Evolutionary conservation across 1,284 basidiomycete genomes (phyloP), one percentile per base, ranked within the genome.

Genomic region (Fomitopsis schrenkii): DNA sequence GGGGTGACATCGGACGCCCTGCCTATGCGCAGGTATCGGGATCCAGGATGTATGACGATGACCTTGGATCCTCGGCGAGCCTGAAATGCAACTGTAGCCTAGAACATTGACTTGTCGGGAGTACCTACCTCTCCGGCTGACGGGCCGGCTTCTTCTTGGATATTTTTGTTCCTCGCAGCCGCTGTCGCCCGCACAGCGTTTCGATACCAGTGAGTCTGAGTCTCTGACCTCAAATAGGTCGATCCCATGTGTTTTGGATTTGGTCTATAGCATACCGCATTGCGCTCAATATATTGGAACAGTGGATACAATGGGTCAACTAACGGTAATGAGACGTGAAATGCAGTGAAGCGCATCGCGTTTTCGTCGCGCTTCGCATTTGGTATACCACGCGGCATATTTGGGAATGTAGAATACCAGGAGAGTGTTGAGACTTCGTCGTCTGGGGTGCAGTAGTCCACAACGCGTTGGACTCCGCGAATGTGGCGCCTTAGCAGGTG

Each of bases 11-110:
- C 95, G n/a, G 89, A 92, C 0, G 96, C 95, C 68, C 87, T 85
- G 30, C 97, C 97, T 54, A 99, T 87, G 33, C 95, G 88, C 40
- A 98, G 77, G 69, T 81, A 90, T 33, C 93, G 84, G 2, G 95
- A 96, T 28, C 97, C 97, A 2, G 94, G 95, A 70, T 99, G 97
- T 60, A 99, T 92, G 42, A 99, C 90, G 61, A 99, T 77, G 55
- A 90, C 85, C 61, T 90, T 86, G 2, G 88, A 87, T 42, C 90
- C 90, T 54, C 89, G 84, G 70, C 88, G 84, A 58, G 72, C 72
- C 77, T 79, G 61, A 63, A 66, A 57, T 65, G 57, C 44, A 7
- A 28, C 22, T 59, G 64, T 60, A 45, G 42, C 59, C n/a, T 42
- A 42, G 53, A 52, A 55, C 59, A 36, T 57, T 55, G 79, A 55